Conservation (phyloP, 495 filamentous ascomycete genomes). For the Aspergillus kassunensis region DNA sequence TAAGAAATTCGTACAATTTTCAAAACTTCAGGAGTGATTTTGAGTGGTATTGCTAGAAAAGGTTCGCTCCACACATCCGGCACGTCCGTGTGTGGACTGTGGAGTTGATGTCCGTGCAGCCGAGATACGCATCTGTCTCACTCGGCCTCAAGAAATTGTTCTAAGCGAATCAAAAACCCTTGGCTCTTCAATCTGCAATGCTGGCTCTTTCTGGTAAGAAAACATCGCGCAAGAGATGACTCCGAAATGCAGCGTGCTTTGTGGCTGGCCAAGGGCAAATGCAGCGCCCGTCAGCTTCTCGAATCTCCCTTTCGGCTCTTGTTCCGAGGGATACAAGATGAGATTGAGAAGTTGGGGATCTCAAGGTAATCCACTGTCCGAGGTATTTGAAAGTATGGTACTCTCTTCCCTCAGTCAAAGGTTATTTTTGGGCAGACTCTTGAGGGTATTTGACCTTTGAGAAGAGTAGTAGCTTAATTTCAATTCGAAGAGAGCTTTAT, state of each 20-base stretch:
- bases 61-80: slow-evolving; percentile 14
- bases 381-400: neutral
- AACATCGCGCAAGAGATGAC: neutral
- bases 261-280: neutral
- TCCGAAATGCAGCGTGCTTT: too few relatives aligned
- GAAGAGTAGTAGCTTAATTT: too few relatives aligned
- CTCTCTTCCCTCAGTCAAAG: neutral
- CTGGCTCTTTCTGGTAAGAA: slow-evolving; percentile 8
- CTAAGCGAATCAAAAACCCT: neutral
- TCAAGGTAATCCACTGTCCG: too few relatives aligned
- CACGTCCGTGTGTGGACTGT: slow-evolving; percentile 16
- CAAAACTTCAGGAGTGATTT: neutral
- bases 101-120: slow-evolving; percentile 24
- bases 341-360: too few relatives aligned
- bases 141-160: slow-evolving; percentile 9
- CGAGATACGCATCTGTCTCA: slow-evolving; percentile 45
- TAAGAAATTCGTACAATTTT: too few relatives aligned
- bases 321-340: slow-evolving; percentile 4
- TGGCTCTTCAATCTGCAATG: slow-evolving; percentile 1
- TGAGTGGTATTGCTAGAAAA: neutral
- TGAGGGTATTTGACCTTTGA: too few relatives aligned
- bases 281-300: neutral
- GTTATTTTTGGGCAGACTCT: too few relatives aligned
- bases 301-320: neutral
- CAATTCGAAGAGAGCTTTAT: neutral